Percentiles rank a stretch among this genome's conserved stretches.
Evolutionary conservation across 202 grass and related monocot genomes (phyloP).

Genomic region (Schoenoplectus triqueter): DNA sequence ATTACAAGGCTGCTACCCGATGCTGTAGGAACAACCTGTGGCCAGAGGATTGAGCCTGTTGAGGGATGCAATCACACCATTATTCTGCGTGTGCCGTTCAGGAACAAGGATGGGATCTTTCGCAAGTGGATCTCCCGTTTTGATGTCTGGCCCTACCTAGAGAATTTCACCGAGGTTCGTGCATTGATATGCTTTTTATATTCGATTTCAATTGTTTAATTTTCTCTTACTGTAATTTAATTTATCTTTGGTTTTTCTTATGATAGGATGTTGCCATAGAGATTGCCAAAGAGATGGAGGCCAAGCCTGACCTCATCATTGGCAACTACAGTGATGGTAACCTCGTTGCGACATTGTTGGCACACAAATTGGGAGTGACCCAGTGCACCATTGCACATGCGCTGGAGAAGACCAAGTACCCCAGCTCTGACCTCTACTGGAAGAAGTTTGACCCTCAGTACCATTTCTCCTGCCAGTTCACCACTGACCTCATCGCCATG

Average conservation of each 20-base stretch:
- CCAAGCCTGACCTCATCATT: conserved; percentile 91
- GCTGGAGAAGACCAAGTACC: conserved; percentile 97
- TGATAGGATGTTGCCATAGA: conserved; percentile 79
- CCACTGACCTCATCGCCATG: conserved; percentile 91
- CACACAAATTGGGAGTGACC: conserved; percentile 86
- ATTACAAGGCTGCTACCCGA: conserved; percentile 91
- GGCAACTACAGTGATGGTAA: conserved; percentile 97
- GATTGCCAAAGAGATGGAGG: conserved; percentile 79
- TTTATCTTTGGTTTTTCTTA: conserved; percentile 34
- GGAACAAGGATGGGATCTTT: conserved; percentile 76
- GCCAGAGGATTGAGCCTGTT: conserved; percentile 80
- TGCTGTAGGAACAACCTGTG: conserved; percentile 80
- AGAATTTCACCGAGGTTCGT: conserved; percentile 80
- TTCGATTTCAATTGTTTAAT: neutral
- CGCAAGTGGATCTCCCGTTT: conserved; percentile 98
- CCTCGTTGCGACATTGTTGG: conserved; percentile 77
- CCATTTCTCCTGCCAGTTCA: conserved; percentile 96
- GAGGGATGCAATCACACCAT: conserved; percentile 79
- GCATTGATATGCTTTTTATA: neutral
- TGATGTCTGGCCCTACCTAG: conserved; percentile 93
- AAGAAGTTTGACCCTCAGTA: conserved; percentile 94
- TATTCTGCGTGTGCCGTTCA: conserved; percentile 88
- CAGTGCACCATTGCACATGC: conserved; percentile 96
- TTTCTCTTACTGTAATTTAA: conserved; percentile 25
- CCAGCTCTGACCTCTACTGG: conserved; percentile 90